These are phyloP conservation scores for Talaromyces sp. DNA, from an alignment of 2,329 filamentous ascomycete genomes.

Conservation along the genomic window DNA sequence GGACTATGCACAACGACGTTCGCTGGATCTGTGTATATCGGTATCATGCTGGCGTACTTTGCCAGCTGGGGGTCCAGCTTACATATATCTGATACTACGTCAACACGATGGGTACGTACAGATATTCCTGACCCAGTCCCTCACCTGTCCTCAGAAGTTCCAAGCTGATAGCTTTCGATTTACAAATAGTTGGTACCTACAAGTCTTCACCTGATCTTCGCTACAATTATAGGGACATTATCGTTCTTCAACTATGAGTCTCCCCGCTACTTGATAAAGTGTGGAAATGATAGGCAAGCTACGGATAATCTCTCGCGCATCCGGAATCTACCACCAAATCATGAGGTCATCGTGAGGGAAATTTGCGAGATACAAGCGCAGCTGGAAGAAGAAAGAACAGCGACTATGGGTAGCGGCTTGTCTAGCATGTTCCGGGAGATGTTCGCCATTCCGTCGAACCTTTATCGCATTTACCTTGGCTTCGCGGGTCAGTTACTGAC, in stretches of 20 bases:
- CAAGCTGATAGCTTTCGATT: background rate
- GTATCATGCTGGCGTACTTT: slow-evolving; percentile 72
- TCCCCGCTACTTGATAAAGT: slow-evolving; percentile 64
- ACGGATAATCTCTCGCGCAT: background rate
- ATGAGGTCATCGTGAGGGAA: background rate
- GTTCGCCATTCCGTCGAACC: background rate
- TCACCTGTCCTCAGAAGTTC: background rate
- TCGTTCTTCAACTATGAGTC: slow-evolving; percentile 65
- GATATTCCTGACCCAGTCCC: background rate
- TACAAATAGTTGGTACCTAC: background rate
- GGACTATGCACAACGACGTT: slow-evolving; percentile 68
- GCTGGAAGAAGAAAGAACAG: background rate
- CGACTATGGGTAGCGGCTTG: background rate
- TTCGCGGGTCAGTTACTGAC: background rate
- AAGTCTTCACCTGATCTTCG: slow-evolving; percentile 53
- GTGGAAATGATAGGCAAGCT: slow-evolving; percentile 51
- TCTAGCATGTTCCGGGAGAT: background rate
- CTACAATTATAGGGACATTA: slow-evolving; percentile 63
- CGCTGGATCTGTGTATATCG: slow-evolving; percentile 66
- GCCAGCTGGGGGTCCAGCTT: slow-evolving; percentile 59
- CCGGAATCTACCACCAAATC: background rate
- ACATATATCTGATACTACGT: slow-evolving; percentile 45
- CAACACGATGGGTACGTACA: background rate
- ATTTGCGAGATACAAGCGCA: background rate
- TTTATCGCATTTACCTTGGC: background rate